These are phyloP conservation scores for Metschnikowia rubicola DNA, from an alignment of 805 yeast genomes.

Conservation along the genomic window DNA sequence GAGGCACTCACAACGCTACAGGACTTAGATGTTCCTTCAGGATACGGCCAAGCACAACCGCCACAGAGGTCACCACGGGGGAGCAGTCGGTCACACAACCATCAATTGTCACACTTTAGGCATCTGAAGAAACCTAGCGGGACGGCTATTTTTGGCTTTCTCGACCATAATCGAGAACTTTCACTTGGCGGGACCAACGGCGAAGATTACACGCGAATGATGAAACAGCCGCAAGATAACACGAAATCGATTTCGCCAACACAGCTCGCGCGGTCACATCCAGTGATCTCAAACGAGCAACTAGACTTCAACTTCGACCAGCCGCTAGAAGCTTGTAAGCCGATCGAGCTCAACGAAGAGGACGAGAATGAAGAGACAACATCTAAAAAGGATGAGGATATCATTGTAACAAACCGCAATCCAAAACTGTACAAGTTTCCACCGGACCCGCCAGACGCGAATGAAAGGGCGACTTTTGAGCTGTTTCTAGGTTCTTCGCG, in stretches of 20 bases:
- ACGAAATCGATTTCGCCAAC: constrained; percentile 30
- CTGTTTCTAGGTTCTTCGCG: constrained; percentile 1
- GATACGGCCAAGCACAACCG: constrained; percentile 23
- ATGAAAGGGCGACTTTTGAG: constrained; percentile 6
- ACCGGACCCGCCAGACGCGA: constrained; percentile 31
- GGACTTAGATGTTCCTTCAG: constrained; percentile 62
- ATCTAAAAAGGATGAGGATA: constrained; percentile 32
- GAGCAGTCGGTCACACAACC: constrained; percentile 12
- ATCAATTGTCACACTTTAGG: constrained; percentile 14
- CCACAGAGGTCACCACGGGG: constrained; percentile 7
- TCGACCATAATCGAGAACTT: constrained; percentile 59
- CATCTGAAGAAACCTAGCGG: constrained; percentile 71
- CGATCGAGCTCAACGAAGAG: constrained; percentile 26
- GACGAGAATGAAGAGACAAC: constrained; percentile 20
- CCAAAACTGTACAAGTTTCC: constrained; percentile 60
- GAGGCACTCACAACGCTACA: constrained; percentile 54
- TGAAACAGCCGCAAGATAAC: constrained; percentile 16
- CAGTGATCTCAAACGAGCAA: constrained; percentile 13
- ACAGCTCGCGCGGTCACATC: constrained; percentile 13
- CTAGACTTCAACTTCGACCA: constrained; percentile 20
- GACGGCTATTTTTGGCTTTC: constrained; percentile 75
- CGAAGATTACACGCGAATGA: constrained; percentile 20
- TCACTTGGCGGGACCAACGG: constrained; percentile 50
- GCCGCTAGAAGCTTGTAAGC: constrained; percentile 18
- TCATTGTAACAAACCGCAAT: constrained; percentile 43